Evolutionary conservation across 352 stramenopile genomes (phyloP).

Genomic region (Blastocystis sp.): DNA sequence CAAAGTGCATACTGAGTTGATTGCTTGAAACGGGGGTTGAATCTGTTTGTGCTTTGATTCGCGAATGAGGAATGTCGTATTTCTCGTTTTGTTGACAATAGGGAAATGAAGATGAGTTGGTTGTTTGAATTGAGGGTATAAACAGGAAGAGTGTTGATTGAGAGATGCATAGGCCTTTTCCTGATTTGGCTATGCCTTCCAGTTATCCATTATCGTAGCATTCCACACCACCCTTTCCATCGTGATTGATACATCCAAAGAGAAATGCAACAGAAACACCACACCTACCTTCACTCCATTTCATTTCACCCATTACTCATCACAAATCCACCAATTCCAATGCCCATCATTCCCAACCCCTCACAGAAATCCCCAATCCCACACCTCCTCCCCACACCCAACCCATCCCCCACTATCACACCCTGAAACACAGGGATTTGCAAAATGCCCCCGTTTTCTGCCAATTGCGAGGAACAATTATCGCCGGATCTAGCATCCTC

Average conservation of each 20-base stretch:
- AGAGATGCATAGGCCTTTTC: too few species aligned
- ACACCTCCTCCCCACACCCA: not conserved
- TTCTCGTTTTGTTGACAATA: not conserved
- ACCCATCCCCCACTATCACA: not conserved
- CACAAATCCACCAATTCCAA: too few species aligned
- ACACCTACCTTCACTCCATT: too few species aligned
- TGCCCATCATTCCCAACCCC: not conserved
- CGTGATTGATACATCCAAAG: too few species aligned
- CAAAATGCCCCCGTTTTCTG: not conserved
- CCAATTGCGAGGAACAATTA: not conserved
- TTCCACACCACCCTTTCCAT: too few species aligned
- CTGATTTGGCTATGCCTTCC: too few species aligned
- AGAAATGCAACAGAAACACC: too few species aligned
- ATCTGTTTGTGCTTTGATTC: not conserved
- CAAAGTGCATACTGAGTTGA: not conserved
- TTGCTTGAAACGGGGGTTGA: not conserved
- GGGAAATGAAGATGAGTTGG: not conserved
- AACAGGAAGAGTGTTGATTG: too few species aligned
- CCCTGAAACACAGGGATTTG: not conserved
- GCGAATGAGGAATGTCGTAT: not conserved
- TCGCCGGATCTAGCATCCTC: constrained; percentile 48
- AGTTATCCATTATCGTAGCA: too few species aligned
- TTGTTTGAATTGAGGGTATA: too few species aligned
- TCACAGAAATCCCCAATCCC: not conserved
- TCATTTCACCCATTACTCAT: too few species aligned